phyloP scores from a whole-genome alignment of 83 land plant species.

The Thuja plicata region DNA sequence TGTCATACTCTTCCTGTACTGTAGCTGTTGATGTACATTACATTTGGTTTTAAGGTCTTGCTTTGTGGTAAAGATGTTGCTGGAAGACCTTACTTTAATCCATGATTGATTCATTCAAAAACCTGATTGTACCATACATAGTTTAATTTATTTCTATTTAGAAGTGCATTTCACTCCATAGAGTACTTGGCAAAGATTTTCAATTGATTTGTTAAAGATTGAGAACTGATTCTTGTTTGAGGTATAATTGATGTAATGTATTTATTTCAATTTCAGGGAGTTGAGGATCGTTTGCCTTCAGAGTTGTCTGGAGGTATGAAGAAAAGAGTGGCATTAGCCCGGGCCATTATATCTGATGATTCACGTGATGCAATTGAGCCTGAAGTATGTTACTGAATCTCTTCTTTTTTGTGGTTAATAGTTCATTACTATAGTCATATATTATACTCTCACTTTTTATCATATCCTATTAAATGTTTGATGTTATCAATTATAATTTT shows the following conservation, averaged over 20 bases:
- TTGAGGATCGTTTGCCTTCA: slow-evolving; percentile 89
- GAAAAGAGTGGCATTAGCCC: slow-evolving; percentile 95
- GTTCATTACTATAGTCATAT: background rate
- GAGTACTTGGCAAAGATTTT: background rate
- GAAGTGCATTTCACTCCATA: background rate
- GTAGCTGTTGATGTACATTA: background rate
- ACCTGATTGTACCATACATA: background rate
- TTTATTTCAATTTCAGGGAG: slow-evolving; percentile 55
- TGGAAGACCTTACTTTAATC: background rate
- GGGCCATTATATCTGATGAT: slow-evolving; percentile 90
- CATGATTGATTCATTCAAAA: background rate
- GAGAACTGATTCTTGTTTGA: slow-evolving; percentile 1
- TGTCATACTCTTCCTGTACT: background rate
- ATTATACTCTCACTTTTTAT: background rate
- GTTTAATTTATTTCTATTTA: background rate
- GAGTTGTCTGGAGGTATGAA: slow-evolving; percentile 99
- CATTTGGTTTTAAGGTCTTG: background rate
- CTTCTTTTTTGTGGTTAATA: background rate
- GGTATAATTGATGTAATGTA: background rate
- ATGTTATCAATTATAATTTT: background rate
- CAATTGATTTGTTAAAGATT: background rate
- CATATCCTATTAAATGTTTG: background rate
- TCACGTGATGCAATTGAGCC: slow-evolving; percentile 59
- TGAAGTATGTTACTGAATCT: slow-evolving; percentile 58
- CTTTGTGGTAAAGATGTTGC: background rate